Conservation (phyloP, 2,329 filamentous ascomycete species). For the Botrytis porri region DNA sequence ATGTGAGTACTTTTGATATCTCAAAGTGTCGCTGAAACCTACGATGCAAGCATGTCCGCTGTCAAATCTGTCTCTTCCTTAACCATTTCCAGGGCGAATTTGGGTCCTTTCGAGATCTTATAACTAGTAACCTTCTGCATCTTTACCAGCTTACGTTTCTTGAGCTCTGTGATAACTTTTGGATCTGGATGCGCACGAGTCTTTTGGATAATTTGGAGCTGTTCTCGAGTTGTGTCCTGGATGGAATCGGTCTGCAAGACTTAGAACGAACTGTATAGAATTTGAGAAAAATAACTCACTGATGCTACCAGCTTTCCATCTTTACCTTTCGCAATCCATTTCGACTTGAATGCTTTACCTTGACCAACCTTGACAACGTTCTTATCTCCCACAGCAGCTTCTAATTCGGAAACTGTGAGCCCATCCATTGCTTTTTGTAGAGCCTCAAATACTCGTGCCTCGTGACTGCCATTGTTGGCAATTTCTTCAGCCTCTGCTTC, state of each 20-base stretch:
- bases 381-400: constrained; percentile 68
- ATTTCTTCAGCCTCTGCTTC: constrained; percentile 74
- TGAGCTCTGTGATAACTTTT: constrained; percentile 77
- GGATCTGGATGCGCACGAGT: constrained; percentile 66
- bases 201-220: constrained; percentile 70
- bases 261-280: constrained; percentile 20
- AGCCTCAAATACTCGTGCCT: constrained; percentile 77
- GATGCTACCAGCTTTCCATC: constrained; percentile 54
- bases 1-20: constrained; percentile 24
- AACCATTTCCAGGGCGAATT: constrained; percentile 83
- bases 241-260: constrained; percentile 63
- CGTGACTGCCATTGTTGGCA: constrained; percentile 72
- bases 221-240: constrained; percentile 72
- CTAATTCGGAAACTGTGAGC: constrained; percentile 73
- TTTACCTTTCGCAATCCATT: constrained; percentile 64
- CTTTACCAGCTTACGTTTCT: constrained; percentile 86
- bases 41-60: constrained; percentile 79
- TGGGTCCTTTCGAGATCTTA: constrained; percentile 77
- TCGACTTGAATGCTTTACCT: constrained; percentile 86
- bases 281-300: constrained; percentile 40
- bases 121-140: constrained; percentile 83
- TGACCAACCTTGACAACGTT: constrained; percentile 79
- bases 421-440: constrained; percentile 71
- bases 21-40: constrained; percentile 25
- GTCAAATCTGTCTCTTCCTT: constrained; percentile 96